Evolutionary conservation across 768 basidiomycete genomes (phyloP), one percentile per base, ranked within the genome.

Genomic region (Trametes meyenii): DNA sequence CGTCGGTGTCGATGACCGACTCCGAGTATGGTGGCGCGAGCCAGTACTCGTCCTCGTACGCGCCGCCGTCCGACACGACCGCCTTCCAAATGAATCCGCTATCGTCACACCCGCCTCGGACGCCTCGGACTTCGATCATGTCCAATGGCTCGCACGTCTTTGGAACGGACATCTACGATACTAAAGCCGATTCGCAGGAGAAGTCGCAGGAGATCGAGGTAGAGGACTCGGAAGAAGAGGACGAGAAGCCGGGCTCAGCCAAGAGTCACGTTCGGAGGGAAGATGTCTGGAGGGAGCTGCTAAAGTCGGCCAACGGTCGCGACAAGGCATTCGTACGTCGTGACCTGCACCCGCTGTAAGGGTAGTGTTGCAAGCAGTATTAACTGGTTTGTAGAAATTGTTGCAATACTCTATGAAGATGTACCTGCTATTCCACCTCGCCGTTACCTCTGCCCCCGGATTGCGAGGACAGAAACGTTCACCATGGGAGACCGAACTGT

Each of bases 11-110:
- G 14, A 70, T 71, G 50, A 78, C 82, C 52, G 79, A 82, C 50
- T 73, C 58, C 39, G 43, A 75, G 40, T 53, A 76, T 58, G 29
- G 29, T 33, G 29, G 29, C 29, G 29, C 29, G 29, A 77, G 76
- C 49, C 87, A 79, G 71, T 89, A 87, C 68, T 77, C 85, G 10
- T 75, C 86, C 12, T 72, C 78, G 29, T 90, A 86, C 67, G 88
- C 89, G 65, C 71, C 68, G 1, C 60, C 61, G 16, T 55, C 80
- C 58, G 78, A 74, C 52, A 58, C 65, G 35, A 79, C 78, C 19
- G 82, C 87, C 35, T 92, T 93, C 67, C 89, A 89, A 64, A 89
- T 92, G 83, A 92, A 92, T 69, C 90, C 90, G 10, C 83, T 87
- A 52, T 90, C 90, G 14, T 79, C 83, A 4, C 90, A 91, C 70